Base-by-base conservation (phyloP, 805 yeast genomes). In the Nakazawaea laoshanensis region DNA sequence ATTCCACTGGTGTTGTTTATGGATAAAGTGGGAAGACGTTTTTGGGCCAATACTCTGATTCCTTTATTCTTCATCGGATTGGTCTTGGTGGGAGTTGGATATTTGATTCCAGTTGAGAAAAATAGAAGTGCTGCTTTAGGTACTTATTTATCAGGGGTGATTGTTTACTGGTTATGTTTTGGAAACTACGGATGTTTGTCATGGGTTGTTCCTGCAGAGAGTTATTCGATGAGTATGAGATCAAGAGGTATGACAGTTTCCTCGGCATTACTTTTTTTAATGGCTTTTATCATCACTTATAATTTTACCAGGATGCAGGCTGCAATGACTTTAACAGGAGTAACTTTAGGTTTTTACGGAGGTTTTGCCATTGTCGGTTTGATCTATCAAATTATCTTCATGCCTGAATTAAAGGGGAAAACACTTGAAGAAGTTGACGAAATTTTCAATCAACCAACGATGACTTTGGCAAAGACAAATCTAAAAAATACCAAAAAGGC, bases 361-460 rank as follows among this genome's bases (percentile, higher is more conserved):
- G 82, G 81, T 27, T 64, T 77, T 45, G 79, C 79, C 2, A 64
- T 71, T 36, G 36, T 75, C 20, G 82, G 79, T 34, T 54, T 68
- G 43, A 45, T 69, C 32, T 70, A 70, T 52, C 77, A 70, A 51
- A 40, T 61, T 38, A 47, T 74, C 39, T 70, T 74, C 54, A 74
- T 76, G 70, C 83, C 80, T 24, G 86, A 79, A 56, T 78, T 86
- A 22, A 77, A 77, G 56, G 77, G 70, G 44, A 72, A 68, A 57
- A 74, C 85, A 11, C 64, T 78, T 48, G 87, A 78, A 56, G 85
- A 78, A 55, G 70, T 78, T 38, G 86, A 78, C 48, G 77, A 68
- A 30, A 59, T 77, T 30, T 77, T 75, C 58, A 53, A 63, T 33
- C 67, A 59, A 47, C 61, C 74, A 14, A 63, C 81, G 3, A 27